Evolutionary conservation across 768 basidiomycete genomes (phyloP), one percentile per base, ranked within the genome.

Genomic region (Saitozyma sp.): DNA sequence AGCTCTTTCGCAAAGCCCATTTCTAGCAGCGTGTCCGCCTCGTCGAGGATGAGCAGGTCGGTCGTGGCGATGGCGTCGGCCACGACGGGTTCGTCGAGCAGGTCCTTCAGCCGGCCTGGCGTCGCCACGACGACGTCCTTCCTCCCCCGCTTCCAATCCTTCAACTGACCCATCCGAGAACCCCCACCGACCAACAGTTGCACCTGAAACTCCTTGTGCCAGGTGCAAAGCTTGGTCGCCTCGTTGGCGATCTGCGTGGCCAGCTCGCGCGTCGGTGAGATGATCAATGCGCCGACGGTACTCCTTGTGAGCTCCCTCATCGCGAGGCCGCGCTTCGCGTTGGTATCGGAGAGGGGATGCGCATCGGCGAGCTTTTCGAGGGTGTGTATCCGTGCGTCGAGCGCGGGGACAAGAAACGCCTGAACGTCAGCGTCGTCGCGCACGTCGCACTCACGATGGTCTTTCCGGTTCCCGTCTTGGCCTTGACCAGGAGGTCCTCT

Each of bases 1-100:
- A 97, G 86, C 70, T 95, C 93, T 20, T 87, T 85, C 5, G 89
- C 85, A 85, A 95, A 96, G 68, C 93, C 93, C 88, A 93, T 89
- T 60, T 92, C 91, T 10, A 97, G 83, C 11, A 95, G 83, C 0
- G 89, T 90, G 73, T 98, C 93, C 10, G 92, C 91, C 77, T 96
- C 92, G 73, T 98, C 96, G 61, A 98, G 82, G 62, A 98, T 84
- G 56, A 98, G 84, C 67, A 86, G 81, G 69, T 86, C 83, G 2
- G 88, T 84, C 16, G 83, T 80, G 19, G 79, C 75, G n/a, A 94
- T 70, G 3, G 83, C 84, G 2, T 82, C 81, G 17, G 80, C 80
- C 9, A 93, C 83, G 2, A 83, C 83, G 0, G 83, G 82, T 58
- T 87, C 86, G 17, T 56, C 55, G 56, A 95, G 73, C 48, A 91